These are phyloP conservation scores for Isoetes engelmannii DNA, from an alignment of 83 land plant species.

Conservation along the genomic window DNA sequence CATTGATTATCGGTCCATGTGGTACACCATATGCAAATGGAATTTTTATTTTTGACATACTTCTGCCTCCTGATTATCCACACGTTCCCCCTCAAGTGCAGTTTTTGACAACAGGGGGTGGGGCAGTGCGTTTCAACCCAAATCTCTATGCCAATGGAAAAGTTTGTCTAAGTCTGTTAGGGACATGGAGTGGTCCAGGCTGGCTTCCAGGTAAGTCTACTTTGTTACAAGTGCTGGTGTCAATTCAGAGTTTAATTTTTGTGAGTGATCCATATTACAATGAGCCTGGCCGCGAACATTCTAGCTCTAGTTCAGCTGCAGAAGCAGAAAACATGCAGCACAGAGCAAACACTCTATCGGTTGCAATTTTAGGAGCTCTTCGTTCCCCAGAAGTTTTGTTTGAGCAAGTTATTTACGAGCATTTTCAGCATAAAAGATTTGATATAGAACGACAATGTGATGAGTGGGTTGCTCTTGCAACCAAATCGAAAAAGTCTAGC, in stretches of 20 bases:
- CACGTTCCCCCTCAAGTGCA: slow-evolving; percentile 32
- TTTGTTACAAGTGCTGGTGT: slow-evolving; percentile 56
- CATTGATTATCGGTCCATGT: slow-evolving; percentile 35
- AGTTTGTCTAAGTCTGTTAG: slow-evolving; percentile 54
- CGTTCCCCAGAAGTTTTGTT: slow-evolving; percentile 23
- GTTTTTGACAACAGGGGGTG: slow-evolving; percentile 26
- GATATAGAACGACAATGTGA: slow-evolving; percentile 27
- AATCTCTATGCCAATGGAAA: slow-evolving; percentile 47
- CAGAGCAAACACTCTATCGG: slow-evolving; percentile 20
- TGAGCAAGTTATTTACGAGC: slow-evolving; percentile 16
- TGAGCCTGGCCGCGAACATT: slow-evolving; percentile 38
- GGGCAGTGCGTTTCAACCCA: slow-evolving; percentile 44
- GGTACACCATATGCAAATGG: slow-evolving; percentile 52
- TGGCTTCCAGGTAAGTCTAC: slow-evolving; percentile 50
- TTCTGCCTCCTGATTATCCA: slow-evolving; percentile 39
- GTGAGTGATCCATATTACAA: slow-evolving; percentile 55
- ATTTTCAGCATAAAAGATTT: slow-evolving; percentile 20
- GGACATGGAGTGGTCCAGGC: slow-evolving; percentile 53
- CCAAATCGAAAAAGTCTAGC: slow-evolving; percentile 7
- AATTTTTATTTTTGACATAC: slow-evolving; percentile 42
- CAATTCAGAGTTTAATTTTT: slow-evolving; percentile 53
- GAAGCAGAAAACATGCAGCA: slow-evolving; percentile 21
- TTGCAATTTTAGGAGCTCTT: slow-evolving; percentile 26
- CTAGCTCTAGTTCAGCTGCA: slow-evolving; percentile 13
- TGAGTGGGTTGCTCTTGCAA: slow-evolving; percentile 17